phyloP scores from a whole-genome alignment of 176 grass and related monocot species.

The Saccharum officinarum region DNA sequence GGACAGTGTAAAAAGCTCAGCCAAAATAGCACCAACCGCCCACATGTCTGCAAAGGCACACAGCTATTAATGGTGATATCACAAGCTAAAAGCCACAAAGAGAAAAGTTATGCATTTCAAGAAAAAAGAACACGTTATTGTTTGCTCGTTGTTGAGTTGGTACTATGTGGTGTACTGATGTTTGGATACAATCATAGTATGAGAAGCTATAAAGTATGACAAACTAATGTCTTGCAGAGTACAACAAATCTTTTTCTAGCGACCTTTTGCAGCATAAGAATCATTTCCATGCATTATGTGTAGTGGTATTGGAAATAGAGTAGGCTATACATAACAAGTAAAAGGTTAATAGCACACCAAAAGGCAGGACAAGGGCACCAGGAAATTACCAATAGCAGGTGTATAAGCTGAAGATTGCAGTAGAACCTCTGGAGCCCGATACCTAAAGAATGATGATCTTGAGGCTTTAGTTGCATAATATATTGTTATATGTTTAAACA shows the following conservation, averaged over 20 bases:
- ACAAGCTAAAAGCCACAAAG: neutral
- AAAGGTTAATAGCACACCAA: neutral
- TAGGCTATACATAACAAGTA: neutral
- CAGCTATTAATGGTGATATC: slow-evolving; percentile 6
- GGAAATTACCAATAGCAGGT: slow-evolving; percentile 73
- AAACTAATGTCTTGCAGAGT: neutral
- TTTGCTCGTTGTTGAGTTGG: neutral
- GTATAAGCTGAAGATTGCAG: slow-evolving; percentile 68
- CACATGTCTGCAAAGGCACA: slow-evolving; percentile 68
- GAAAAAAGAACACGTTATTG: no score
- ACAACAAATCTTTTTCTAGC: neutral
- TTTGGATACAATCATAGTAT: neutral
- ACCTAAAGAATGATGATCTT: slow-evolving; percentile 46
- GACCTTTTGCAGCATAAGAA: neutral
- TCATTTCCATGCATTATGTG: neutral
- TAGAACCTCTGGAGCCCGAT: slow-evolving; percentile 87
- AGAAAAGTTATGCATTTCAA: neutral
- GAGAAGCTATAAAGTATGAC: neutral
- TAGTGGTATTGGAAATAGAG: neutral
- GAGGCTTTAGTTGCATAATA: neutral
- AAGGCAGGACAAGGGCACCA: slow-evolving; percentile 1
- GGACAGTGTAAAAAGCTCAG: slow-evolving; percentile 77
- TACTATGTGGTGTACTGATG: neutral
- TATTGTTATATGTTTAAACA: neutral
- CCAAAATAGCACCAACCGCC: slow-evolving; percentile 90